Base-by-base conservation (phyloP, 1,284 basidiomycete species). In the Cystobasidium sp. region DNA sequence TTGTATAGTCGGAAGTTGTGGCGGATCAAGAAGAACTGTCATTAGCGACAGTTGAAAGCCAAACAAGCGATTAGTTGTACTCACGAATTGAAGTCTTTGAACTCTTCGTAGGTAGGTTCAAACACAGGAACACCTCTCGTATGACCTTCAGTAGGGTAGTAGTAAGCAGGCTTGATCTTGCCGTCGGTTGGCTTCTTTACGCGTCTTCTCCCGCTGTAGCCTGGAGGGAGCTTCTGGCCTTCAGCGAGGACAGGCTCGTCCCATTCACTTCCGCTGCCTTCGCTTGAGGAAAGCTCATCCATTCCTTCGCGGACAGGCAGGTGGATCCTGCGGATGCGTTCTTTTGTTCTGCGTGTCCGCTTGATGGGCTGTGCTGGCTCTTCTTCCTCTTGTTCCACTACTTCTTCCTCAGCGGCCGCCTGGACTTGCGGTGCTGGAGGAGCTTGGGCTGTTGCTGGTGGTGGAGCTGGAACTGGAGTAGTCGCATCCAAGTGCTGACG, bases 111-210 rank as follows among this genome's bases (percentile, higher is more conserved):
- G 0, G 90, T 89, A 6, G 94, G 94, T 80, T 89, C 91, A 86
- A 97, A 97, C 16, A 97, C 92, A 16, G 94, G 94, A 61, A 97
- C 94, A 52, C 94, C 94, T 58, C 79, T 41, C 1, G 75, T 58
- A 49, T 41, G 18, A 1, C 52, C 47, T 18, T 76, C 64, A 9
- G 64, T 56, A 20, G 70, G 75, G 52, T 76, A 76, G 71, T 76
- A 76, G 58, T 76, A 76, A 24, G 70, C 56, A 39, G 75, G 75
- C 66, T 71, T 73, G 70, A 74, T 76, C 62, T 66, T 73, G 46
- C 63, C 63, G 39, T 73, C 70, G 20, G 51, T 43, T n/a, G 62
- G 70, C 41, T 65, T 56, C 63, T 58, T 73, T 18, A 73, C 55
- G 20, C 70, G 49, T 55, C 70, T 56, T 52, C 51, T 73, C 7